Conservation (phyloP, 2,329 filamentous ascomycete genomes). For the Curvularia verruculosa region DNA sequence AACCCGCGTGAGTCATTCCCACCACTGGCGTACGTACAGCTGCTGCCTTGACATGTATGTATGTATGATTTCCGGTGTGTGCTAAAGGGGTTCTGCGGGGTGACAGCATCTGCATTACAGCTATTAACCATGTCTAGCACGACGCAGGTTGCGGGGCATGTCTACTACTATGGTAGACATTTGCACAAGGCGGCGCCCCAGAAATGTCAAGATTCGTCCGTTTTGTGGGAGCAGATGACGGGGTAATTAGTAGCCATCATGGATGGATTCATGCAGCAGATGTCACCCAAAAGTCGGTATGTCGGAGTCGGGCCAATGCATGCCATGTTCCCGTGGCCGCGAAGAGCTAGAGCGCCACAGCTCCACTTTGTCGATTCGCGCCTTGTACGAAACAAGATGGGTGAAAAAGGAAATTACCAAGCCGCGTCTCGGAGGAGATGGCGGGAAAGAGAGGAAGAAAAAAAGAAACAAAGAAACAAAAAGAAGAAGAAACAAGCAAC, state of each 20-base stretch:
- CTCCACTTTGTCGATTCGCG: slow-evolving; percentile 13
- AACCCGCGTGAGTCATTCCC: background rate
- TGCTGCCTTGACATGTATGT: background rate
- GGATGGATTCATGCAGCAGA: too few relatives aligned
- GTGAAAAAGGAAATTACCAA: slow-evolving; percentile 3
- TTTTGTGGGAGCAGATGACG: background rate
- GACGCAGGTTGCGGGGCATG: background rate
- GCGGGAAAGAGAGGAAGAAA: too few relatives aligned
- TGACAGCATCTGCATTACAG: background rate
- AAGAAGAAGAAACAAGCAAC: background rate
- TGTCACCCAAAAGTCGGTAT: too few relatives aligned
- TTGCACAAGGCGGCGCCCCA: too few relatives aligned
- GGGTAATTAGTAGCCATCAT: too few relatives aligned
- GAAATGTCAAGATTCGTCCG: background rate
- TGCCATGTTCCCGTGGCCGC: background rate
- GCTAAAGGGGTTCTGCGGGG: background rate
- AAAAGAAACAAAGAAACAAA: too few relatives aligned
- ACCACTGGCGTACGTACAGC: too few relatives aligned
- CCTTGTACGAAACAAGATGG: slow-evolving; percentile 2
- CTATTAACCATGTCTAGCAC: background rate
- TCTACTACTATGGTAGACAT: too few relatives aligned
- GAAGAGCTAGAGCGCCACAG: background rate
- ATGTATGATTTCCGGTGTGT: background rate
- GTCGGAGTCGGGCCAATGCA: background rate
- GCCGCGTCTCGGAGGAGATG: slow-evolving; percentile 5